Percentiles rank a stretch among this genome's conserved stretches.
phyloP scores from a whole-genome alignment of 2,329 filamentous ascomycete species.

The Xylaria digitata region DNA sequence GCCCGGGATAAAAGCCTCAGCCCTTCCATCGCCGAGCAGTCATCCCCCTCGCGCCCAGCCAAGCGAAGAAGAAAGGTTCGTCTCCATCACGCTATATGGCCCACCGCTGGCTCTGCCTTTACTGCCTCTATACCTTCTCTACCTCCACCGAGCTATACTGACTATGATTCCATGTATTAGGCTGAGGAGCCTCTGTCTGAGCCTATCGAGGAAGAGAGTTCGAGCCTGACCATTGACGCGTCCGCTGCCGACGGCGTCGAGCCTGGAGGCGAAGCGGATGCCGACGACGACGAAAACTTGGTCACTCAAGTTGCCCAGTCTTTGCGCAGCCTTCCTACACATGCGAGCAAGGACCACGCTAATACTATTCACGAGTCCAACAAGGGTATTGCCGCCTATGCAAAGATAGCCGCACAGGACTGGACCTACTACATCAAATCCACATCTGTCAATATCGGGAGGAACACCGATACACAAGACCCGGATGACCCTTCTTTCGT shows the following conservation, averaged over 20 bases:
- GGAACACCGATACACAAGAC: conserved; percentile 67
- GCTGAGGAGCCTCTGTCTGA: conserved; percentile 58
- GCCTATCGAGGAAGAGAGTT: conserved; percentile 54
- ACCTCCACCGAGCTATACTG: conserved; percentile 19
- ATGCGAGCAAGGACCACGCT: conserved; percentile 71
- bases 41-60: conserved; percentile 70
- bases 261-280: conserved; percentile 30
- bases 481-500: conserved; percentile 65
- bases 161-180: conserved; percentile 46
- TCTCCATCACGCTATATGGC: conserved; percentile 8
- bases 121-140: conserved; percentile 7
- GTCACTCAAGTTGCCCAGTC: conserved; percentile 67
- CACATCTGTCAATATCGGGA: conserved; percentile 80
- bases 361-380: conserved; percentile 72
- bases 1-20: conserved; percentile 48
- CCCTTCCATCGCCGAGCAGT: conserved; percentile 57
- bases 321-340: conserved; percentile 60
- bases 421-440: conserved; percentile 88
- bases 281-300: conserved; percentile 66
- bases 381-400: conserved; percentile 77
- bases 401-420: conserved; percentile 82
- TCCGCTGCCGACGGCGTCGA: conserved; percentile 30
- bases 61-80: conserved; percentile 72
- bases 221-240: conserved; percentile 45
- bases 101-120: conserved; percentile 29